Evolutionary conservation across 108 stramenopile species (phyloP), one percentile per base, ranked within the genome.

Genomic region (Fistulifera pelliculosa): DNA sequence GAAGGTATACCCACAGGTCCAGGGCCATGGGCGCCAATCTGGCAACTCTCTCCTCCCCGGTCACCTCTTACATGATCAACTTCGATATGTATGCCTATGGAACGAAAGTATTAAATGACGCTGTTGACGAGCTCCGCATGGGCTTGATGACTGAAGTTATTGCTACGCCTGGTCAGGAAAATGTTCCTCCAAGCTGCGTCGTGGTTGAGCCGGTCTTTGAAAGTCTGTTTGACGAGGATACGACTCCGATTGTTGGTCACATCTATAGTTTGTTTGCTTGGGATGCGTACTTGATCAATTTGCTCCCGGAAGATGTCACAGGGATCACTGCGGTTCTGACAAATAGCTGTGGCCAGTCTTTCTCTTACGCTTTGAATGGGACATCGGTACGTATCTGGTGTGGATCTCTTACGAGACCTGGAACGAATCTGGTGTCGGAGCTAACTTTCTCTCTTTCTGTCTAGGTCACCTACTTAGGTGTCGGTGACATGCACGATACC

Each of bases 321-420:
- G 68, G 56, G 13, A 49, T 71, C 10, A 26, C 22, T 21, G 55
- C 27, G 2, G 55, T 69, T 8, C 3, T 69, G 38, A 38, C 40
- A 43, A 56, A 57, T 23, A 27, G 5, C 23, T 58, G 61, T 47
- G 73, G 67, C 2, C 52, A 74, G 21, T n/a, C 43, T n/a, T 73
- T 64, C 49, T 77, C 65, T 13, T 85, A 66, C 41, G 25, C 39
- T 11, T 52, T 87, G 27, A 55, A 57, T 14, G 79, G 76, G 0
- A 56, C 43, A 12, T 44, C 41, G 56, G 56, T 57, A 44, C 7
- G 56, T 38, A 35, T 8, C 31, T 8, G 3, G n/a, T n/a, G n/a
- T n/a, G n/a, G n/a, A n/a, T n/a, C n/a, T n/a, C n/a, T n/a, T 3
- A 35, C 31, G 8, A 6, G 31, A 3, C 3, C 31, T 35, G 31